phyloP scores from a whole-genome alignment of 179 eudicot genomes.

The Spinacia oleracea region DNA sequence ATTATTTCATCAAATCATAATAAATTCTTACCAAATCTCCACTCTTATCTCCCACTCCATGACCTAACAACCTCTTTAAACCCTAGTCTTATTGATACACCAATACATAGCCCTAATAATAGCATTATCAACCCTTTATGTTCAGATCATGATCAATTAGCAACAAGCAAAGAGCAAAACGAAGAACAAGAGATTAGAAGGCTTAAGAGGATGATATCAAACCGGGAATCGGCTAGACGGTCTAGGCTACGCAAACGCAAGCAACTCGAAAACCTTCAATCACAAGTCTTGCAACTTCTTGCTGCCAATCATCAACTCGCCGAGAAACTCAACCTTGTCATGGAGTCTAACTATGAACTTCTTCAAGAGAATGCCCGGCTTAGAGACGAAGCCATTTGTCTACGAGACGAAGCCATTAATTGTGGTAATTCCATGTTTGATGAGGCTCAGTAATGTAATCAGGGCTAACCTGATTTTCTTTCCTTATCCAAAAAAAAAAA shows the following conservation, averaged over 20 bases:
- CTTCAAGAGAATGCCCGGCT: slow-evolving; percentile 37
- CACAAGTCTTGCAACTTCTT: slow-evolving; percentile 32
- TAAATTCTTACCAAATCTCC: slow-evolving; percentile 27
- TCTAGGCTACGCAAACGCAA: slow-evolving; percentile 35
- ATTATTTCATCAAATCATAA: slow-evolving; percentile 21
- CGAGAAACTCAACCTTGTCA: slow-evolving; percentile 33
- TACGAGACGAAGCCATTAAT: slow-evolving; percentile 29
- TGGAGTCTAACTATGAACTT: slow-evolving; percentile 33
- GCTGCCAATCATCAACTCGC: slow-evolving; percentile 33
- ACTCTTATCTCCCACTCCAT: slow-evolving; percentile 22
- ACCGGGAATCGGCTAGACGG: slow-evolving; percentile 35
- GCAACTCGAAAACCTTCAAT: slow-evolving; percentile 34
- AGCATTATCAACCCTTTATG: neutral
- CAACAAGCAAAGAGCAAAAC: slow-evolving; percentile 5
- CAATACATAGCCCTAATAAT: slow-evolving; percentile 18
- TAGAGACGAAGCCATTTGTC: slow-evolving; percentile 23
- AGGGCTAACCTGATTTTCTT: too few species aligned
- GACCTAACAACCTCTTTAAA: slow-evolving; percentile 31
- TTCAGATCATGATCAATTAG: slow-evolving; percentile 7
- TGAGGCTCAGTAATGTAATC: too few species aligned
- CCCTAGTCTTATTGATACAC: slow-evolving; percentile 27
- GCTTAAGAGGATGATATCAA: slow-evolving; percentile 37
- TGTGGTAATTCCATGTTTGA: neutral
- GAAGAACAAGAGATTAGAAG: slow-evolving; percentile 32
- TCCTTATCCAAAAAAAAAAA: too few species aligned